A percentile compares a stretch with the other conserved stretches of the same genome.
phyloP scores from a whole-genome alignment of 2,329 filamentous ascomycete species.

The Diplodia sapinea region DNA sequence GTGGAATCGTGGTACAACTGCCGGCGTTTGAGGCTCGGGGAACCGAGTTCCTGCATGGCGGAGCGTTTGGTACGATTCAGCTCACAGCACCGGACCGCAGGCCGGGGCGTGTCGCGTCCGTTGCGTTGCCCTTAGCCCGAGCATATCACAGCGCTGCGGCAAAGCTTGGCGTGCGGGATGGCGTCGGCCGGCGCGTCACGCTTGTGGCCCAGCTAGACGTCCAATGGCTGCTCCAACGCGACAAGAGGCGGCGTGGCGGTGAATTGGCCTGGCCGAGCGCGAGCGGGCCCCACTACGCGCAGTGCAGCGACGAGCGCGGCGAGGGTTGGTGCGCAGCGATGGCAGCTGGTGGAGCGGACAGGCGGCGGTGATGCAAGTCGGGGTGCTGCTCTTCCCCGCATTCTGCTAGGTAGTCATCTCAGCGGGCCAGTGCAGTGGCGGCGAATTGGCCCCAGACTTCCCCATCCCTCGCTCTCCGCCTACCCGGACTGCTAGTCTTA shows the following conservation, averaged over 20 bases:
- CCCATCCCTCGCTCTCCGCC: conserved; percentile 16
- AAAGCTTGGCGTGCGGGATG: conserved; percentile 28
- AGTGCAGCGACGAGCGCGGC: neutral
- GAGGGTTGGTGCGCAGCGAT: neutral
- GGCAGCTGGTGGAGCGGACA: neutral
- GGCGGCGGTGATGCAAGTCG: conserved; percentile 3
- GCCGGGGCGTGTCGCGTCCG: conserved; percentile 10
- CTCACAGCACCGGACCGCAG: conserved; percentile 5
- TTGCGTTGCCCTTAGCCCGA: conserved; percentile 18
- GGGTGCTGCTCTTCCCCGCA: conserved; percentile 12
- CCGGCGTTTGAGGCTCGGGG: conserved; percentile 3
- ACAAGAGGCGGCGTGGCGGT: neutral
- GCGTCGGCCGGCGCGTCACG: conserved; percentile 6
- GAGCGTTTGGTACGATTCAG: conserved; percentile 11
- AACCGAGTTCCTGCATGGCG: conserved; percentile 21
- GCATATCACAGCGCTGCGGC: conserved; percentile 20
- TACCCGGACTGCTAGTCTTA: conserved; percentile 15
- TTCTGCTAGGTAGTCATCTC: conserved; percentile 6
- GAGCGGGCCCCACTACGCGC: neutral
- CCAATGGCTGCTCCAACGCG: neutral
- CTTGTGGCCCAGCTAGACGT: neutral
- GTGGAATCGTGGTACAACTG: neutral
- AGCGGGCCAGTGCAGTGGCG: conserved; percentile 7
- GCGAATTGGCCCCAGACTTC: conserved; percentile 5
- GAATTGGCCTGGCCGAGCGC: neutral